phyloP scores from a whole-genome alignment of 2,329 filamentous ascomycete species.

The Trichoderma brevicompactum region DNA sequence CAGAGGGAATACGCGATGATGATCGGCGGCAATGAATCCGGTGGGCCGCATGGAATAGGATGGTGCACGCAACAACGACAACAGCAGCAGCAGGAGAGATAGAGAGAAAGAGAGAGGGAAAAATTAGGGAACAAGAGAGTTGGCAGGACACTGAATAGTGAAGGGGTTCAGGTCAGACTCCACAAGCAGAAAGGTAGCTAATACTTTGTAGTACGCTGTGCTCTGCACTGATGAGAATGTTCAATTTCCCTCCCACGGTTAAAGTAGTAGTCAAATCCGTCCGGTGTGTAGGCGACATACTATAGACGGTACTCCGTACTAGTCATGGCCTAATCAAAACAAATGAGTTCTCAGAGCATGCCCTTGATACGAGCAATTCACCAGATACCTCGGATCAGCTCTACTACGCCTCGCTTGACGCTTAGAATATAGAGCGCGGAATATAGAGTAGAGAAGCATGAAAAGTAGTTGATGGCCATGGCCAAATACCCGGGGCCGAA shows the following conservation, averaged over 20 bases:
- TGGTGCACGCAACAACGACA: constrained; percentile 1
- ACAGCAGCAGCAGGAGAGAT: background rate
- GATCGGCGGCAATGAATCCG: constrained; percentile 30
- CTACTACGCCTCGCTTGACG: background rate
- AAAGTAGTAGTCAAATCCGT: background rate
- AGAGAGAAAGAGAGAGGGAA: background rate
- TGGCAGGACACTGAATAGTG: background rate
- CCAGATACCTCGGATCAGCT: background rate
- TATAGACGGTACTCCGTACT: background rate
- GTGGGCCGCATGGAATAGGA: constrained; percentile 24
- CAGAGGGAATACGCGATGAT: constrained; percentile 18
- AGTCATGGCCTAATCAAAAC: background rate
- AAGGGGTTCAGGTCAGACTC: constrained; percentile 2
- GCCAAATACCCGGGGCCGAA: constrained; percentile 13
- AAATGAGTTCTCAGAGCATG: background rate
- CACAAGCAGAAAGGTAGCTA: constrained; percentile 11
- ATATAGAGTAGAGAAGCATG: background rate
- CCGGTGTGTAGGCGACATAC: background rate
- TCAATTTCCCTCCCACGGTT: constrained; percentile 10
- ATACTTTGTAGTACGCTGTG: constrained; percentile 13
- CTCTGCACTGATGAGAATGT: constrained; percentile 10
- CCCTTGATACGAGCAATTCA: background rate
- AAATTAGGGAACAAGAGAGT: constrained; percentile 6
- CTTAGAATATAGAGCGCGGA: background rate
- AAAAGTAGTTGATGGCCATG: constrained; percentile 20